Evolutionary conservation across 2,329 filamentous ascomycete species (phyloP).

Genomic region (Hortaea werneckii): DNA sequence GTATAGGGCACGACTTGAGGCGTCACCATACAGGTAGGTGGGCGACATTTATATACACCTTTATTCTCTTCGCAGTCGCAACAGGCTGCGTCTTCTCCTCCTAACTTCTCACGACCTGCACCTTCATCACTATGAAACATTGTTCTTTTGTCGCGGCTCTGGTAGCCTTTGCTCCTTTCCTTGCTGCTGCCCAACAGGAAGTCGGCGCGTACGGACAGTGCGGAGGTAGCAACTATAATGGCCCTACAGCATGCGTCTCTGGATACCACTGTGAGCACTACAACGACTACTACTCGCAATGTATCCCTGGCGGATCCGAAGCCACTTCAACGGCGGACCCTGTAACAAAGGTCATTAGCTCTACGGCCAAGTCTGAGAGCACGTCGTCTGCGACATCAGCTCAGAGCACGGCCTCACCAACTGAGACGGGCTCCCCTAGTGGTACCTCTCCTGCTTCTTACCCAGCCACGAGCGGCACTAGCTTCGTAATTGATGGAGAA

Average conservation of each 20-base stretch:
- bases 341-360: not conserved
- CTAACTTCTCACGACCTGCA: too few relatives aligned
- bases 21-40: too few relatives aligned
- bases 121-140: not conserved
- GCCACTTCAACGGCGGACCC: not conserved
- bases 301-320: conserved; percentile 7
- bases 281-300: conserved; percentile 31
- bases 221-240: conserved; percentile 23
- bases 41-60: too few relatives aligned
- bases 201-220: conserved; percentile 18
- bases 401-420: not conserved
- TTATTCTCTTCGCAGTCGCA: too few relatives aligned
- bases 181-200: not conserved
- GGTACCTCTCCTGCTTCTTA: conserved; percentile 5
- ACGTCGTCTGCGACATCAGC: not conserved
- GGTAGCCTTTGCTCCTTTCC: not conserved
- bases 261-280: conserved; percentile 25
- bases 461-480: conserved; percentile 11
- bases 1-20: too few relatives aligned
- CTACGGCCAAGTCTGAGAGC: not conserved
- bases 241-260: conserved; percentile 23
- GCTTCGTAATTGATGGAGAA: conserved; percentile 35
- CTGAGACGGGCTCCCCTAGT: not conserved
- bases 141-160: not conserved
- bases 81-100: too few relatives aligned